phyloP scores from a whole-genome alignment of 768 basidiomycete species.

The Serendipita sp. region DNA sequence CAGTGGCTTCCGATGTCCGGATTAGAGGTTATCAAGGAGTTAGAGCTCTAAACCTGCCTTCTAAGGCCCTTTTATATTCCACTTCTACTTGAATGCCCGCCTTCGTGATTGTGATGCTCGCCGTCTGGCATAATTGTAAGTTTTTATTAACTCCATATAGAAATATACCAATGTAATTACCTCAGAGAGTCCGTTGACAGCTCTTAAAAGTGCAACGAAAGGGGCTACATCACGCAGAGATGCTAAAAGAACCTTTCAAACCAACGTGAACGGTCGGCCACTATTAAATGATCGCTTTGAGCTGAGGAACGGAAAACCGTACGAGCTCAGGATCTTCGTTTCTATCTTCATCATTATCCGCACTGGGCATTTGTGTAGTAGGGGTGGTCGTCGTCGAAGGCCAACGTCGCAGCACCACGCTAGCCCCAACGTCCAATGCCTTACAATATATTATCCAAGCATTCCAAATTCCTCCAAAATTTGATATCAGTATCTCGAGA shows the following conservation, averaged over 20 bases:
- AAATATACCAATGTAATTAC: neutral
- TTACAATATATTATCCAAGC: too few species aligned
- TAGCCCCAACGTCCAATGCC: too few species aligned
- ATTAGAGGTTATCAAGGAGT: neutral
- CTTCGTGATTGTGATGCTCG: neutral
- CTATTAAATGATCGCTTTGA: too few species aligned
- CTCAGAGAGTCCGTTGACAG: neutral
- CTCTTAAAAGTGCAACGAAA: neutral
- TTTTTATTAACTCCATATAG: neutral
- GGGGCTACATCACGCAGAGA: neutral
- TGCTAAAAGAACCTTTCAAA: neutral
- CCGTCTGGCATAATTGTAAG: neutral
- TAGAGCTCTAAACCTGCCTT: neutral
- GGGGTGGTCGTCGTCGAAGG: too few species aligned
- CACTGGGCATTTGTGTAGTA: too few species aligned
- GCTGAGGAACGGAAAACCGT: too few species aligned
- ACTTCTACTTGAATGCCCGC: neutral
- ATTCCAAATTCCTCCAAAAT: too few species aligned
- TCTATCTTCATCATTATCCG: too few species aligned
- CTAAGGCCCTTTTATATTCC: neutral
- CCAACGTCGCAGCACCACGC: too few species aligned
- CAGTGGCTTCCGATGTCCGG: constrained; percentile 52
- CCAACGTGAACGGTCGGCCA: neutral
- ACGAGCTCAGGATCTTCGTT: too few species aligned
- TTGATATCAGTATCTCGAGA: too few species aligned